Evolutionary conservation across 2,329 filamentous ascomycete species (phyloP), one percentile per base, ranked within the genome.

Genomic region (Sporothrix schenckii): DNA sequence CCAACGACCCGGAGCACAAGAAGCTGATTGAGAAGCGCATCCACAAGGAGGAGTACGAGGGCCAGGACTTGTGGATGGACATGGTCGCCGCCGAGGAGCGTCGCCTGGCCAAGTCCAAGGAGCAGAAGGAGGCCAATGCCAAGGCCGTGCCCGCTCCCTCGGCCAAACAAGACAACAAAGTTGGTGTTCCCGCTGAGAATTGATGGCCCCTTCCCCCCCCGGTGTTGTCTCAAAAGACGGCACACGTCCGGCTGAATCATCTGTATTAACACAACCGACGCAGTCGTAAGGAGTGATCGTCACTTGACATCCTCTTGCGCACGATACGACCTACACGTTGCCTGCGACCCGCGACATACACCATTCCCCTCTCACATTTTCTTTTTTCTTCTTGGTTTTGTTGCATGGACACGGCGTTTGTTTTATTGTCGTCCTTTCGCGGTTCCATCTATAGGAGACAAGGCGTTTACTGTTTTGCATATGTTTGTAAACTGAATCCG

Each of bases 51-150:
- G 86, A 92, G 73, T 95, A 96, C 80, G 86, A 90, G 78, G 92
- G 93, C 58, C 92, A 97, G 83, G 94, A 98, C 80, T 86, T 97
- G 76, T 99, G 95, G 95, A 95, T 88, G 84, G 91, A 94, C 76
- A 94, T 94, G 91, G 90, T 94, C 66, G 91, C 87, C 72, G 89
- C 92, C 24, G 92, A 94, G 82, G 92, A 94, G 83, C 84, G 85
- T 74, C 82, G 86, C 52, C 74, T 88, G 54, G 81, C 80, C 21
- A 79, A 76, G 41, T 77, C 77, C 73, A 80, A 80, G 75, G 78
- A 75, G 70, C 72, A 74, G 68, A 70, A 76, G 70, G 72, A 72
- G 19, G 71, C 73, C 52, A 71, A 74, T 53, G 74, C 73, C 53
- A 50, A 16, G 4, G 54, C 71, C 19, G 47, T 50, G 30, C 21